Percentiles rank a stretch among this genome's conserved stretches.
Conservation (phyloP, 371 early-diverging fungal genomes). For the Massospora cicadina region DNA sequence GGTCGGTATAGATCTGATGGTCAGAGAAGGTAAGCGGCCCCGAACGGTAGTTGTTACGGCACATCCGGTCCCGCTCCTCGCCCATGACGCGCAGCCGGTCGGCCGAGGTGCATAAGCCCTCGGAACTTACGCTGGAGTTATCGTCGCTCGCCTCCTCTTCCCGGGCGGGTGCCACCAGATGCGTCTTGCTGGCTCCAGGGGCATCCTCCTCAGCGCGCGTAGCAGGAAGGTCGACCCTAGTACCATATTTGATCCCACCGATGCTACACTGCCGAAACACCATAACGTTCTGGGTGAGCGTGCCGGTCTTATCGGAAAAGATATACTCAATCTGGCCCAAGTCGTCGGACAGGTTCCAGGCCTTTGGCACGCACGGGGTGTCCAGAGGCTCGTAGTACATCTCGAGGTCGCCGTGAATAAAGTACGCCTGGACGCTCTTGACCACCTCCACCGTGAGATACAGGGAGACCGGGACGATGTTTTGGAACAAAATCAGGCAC, state of each 20-base stretch:
- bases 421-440: slow-evolving; percentile 52
- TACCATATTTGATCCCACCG: slow-evolving; percentile 59
- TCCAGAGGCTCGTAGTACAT: slow-evolving; percentile 42
- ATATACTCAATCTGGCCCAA: slow-evolving; percentile 70
- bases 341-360: slow-evolving; percentile 90
- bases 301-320: slow-evolving; percentile 87
- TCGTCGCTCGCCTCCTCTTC: not conserved
- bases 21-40: slow-evolving; percentile 58
- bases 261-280: slow-evolving; percentile 73
- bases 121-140: not conserved
- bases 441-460: slow-evolving; percentile 91
- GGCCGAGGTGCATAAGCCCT: no score
- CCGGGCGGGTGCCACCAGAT: not conserved
- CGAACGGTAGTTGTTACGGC: not conserved
- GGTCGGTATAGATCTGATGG: slow-evolving; percentile 45
- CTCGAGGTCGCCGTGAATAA: slow-evolving; percentile 56
- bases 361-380: slow-evolving; percentile 57
- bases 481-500: slow-evolving; percentile 79
- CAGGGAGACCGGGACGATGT: slow-evolving; percentile 91
- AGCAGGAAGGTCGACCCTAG: slow-evolving; percentile 22
- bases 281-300: slow-evolving; percentile 93
- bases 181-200: slow-evolving; percentile 16
- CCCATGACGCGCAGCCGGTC: not conserved
- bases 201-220: slow-evolving; percentile 14
- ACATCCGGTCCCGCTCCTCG: slow-evolving; percentile 1